Evolutionary conservation across 352 stramenopile genomes (phyloP), one percentile per base, ranked within the genome.

Genomic region (Blastocystis sp.): DNA sequence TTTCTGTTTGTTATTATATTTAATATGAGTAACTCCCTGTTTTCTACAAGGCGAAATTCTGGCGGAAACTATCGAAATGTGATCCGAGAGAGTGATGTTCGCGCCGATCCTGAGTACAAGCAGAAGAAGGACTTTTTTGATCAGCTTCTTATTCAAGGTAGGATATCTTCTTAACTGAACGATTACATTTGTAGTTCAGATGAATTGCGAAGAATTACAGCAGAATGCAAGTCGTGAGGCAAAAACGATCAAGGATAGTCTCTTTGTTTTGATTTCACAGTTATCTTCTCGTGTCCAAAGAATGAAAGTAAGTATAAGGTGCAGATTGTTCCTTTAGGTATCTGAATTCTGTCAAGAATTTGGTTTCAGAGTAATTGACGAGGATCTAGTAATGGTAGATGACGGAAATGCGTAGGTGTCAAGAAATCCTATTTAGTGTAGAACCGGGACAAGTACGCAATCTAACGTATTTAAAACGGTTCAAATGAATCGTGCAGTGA

Each of bases 91-190:
- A 83, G 43, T 83, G 71, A 83, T 27, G 32, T 46, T 52, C n/a
- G n/a, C 4, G 37, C 51, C 32, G 71, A 83, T 83, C 71, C 71
- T 16, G 71, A 83, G 24, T 83, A 83, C 43, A 43, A 65, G 29
- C 46, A 83, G 46, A 83, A 83, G 54, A 83, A 83, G 32, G 71
- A 63, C 32, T 83, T 83, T 27, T 83, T 83, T 63, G 71, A 83
- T 42, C 49, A 83, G 39, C 35, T 83, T 19, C n/a, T n/a, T 24
- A 21, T 83, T 32, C 63, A 63, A 66, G 24, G 71, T 83, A 19
- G 24, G 9, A 24, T 37, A 63, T 83, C 24, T 67, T 5, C 19
- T n/a, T 21, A 0, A 32, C 66, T 14, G 2, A 51, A 3, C 65
- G 4, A 35, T 2, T 67, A 49, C 27, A 12, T 51, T 51, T 51